Conservation (phyloP, 2,329 filamentous ascomycete species). For the Cladorrhinum sp. region DNA sequence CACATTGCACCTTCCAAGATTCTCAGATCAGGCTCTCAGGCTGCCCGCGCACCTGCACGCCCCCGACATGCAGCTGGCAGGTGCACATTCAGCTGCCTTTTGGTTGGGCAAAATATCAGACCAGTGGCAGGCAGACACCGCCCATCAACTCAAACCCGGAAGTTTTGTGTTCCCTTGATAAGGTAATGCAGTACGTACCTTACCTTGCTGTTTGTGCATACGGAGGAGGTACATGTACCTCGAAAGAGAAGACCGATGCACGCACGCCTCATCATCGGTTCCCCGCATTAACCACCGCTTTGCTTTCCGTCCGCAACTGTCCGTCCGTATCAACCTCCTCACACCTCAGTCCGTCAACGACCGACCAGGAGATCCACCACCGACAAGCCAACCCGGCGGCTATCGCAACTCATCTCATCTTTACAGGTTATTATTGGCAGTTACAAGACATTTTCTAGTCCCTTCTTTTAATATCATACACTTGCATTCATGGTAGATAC, state of each 20-base stretch:
- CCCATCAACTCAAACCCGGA: neutral
- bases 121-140: neutral
- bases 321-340: neutral
- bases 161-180: neutral
- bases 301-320: no score
- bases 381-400: no score
- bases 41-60: neutral
- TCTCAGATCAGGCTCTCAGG: no score
- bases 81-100: neutral
- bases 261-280: neutral
- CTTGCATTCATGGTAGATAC: no score
- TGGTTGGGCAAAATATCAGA: neutral
- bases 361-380: neutral
- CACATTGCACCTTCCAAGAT: neutral
- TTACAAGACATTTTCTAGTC: no score
- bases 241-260: neutral
- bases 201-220: no score
- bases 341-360: neutral
- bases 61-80: neutral
- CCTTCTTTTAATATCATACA: no score
- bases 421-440: no score
- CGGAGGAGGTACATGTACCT: no score
- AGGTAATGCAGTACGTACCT: no score
- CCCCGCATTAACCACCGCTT: neutral
- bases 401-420: no score